These are phyloP conservation scores for Penicillium roqueforti DNA, from an alignment of 495 filamentous ascomycete species.

Conservation along the genomic window DNA sequence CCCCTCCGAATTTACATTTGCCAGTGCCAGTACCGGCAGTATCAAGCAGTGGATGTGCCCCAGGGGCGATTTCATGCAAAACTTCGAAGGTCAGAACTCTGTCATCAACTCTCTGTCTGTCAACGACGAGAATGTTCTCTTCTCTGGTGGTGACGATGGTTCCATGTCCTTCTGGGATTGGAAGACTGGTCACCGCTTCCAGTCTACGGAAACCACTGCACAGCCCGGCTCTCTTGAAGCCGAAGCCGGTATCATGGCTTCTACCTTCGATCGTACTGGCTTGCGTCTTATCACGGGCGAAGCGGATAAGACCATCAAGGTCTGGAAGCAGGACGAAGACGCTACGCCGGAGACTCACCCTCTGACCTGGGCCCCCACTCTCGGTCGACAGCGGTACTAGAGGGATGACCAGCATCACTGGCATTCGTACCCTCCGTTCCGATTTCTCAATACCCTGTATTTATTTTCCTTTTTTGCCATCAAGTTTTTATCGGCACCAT, in stretches of 20 bases:
- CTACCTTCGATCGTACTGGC: constrained; percentile 85
- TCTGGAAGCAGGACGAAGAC: constrained; percentile 88
- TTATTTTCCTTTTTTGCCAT: constrained; percentile 13
- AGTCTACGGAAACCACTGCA: constrained; percentile 80
- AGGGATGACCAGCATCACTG: not conserved
- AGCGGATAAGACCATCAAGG: constrained; percentile 95
- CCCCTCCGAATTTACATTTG: constrained; percentile 95
- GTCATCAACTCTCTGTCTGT: constrained; percentile 93
- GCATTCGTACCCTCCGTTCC: constrained; percentile 4
- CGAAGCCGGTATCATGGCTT: constrained; percentile 89
- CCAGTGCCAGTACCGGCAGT: constrained; percentile 79
- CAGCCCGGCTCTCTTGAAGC: constrained; percentile 94
- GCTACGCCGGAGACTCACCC: constrained; percentile 91
- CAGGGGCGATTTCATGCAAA: constrained; percentile 98
- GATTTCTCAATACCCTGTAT: constrained; percentile 24
- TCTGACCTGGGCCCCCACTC: constrained; percentile 84
- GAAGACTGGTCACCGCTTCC: constrained; percentile 93
- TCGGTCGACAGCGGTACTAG: constrained; percentile 68
- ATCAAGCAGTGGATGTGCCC: constrained; percentile 99
- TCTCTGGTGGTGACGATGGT: constrained; percentile 94
- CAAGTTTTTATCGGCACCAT: constrained; percentile 20
- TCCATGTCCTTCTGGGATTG: constrained; percentile 99
- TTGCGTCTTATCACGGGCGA: constrained; percentile 88
- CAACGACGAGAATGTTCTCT: constrained; percentile 92
- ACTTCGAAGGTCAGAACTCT: constrained; percentile 93